Base-by-base conservation (phyloP, 164 flowering plant species). In the Vitis rupestris region DNA sequence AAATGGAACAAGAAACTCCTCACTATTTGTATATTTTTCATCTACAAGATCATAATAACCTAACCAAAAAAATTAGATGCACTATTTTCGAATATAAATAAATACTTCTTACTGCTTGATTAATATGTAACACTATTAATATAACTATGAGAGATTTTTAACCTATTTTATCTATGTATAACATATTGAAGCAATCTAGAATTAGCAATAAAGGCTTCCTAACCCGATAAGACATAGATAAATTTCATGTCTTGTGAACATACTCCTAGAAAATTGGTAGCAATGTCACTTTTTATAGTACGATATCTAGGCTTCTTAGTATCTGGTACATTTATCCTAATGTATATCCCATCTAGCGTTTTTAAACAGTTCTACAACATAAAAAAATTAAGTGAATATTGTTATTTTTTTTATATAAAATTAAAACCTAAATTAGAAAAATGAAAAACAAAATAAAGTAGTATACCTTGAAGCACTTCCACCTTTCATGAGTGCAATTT, bases 381-480 rank as follows among this genome's bases (percentile, higher is more conserved):
- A 23, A 23, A 23, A 23, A 23, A 23, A 23, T 0, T 0, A 23
- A 23, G 23, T 23, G 23, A 23, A 23, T 23, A 1, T 23, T 23
- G 23, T 23, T 1, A 1, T 23, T 23, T 23, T 23, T 23, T 23
- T 23, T 23, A 9, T 11, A 15, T 23, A 19, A 59, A 59, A 10
- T 12, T 23, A 23, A 23, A 13, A 12, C 52, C 52, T 9, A 50
- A 9, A 12, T 50, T 1, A 23, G 23, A 50, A 50, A 12, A 9
- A 50, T 50, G 52, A 9, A 9, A 9, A 50, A 50, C 52, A 50
- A 50, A 50, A 50, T 50, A 12, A 29, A 27, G 49, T 44, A 17
- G 10, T 2, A 11, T 70, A 64, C 69, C 61, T 75, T 74, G 37
- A 74, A 74, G 53, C 68, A 74, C 54, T 75, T 70, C 65, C 66